Percentiles rank a stretch among this genome's conserved stretches.
Evolutionary conservation across 805 yeast species (phyloP).

Genomic region (Middelhovenomyces tepae): DNA sequence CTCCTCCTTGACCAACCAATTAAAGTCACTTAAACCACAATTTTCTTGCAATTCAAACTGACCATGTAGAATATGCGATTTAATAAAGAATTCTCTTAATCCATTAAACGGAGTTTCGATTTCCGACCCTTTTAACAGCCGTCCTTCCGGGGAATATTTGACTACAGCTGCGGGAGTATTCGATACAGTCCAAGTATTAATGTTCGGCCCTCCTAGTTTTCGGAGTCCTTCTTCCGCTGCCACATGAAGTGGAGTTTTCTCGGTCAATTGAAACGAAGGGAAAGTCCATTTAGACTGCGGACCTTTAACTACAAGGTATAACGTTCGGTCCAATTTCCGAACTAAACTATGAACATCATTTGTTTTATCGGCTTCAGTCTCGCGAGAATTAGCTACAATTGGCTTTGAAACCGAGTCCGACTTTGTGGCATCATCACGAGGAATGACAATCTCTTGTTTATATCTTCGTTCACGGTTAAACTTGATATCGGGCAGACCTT

Average conservation of each 20-base stretch:
- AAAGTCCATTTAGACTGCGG: slow-evolving; percentile 49
- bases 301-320: slow-evolving; percentile 59
- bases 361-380: slow-evolving; percentile 63
- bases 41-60: slow-evolving; percentile 42
- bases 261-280: slow-evolving; percentile 54
- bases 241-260: slow-evolving; percentile 50
- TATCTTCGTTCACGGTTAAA: slow-evolving; percentile 82
- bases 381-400: slow-evolving; percentile 59
- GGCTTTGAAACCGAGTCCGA: slow-evolving; percentile 56
- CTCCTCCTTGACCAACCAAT: slow-evolving; percentile 85
- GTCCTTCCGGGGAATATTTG: slow-evolving; percentile 26
- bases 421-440: slow-evolving; percentile 38
- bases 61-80: slow-evolving; percentile 86
- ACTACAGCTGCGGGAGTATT: slow-evolving; percentile 69
- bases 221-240: slow-evolving; percentile 71
- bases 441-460: slow-evolving; percentile 71
- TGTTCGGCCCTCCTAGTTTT: slow-evolving; percentile 58
- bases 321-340: slow-evolving; percentile 67
- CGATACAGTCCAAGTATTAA: slow-evolving; percentile 89
- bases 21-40: slow-evolving; percentile 39
- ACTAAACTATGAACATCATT: slow-evolving; percentile 63
- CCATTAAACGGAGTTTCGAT: no score
- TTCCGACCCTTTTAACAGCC: slow-evolving; percentile 12
- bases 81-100: slow-evolving; percentile 63
- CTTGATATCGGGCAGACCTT: slow-evolving; percentile 77